These are phyloP conservation scores for Neonectria magnoliae DNA, from an alignment of 2,329 filamentous ascomycete genomes.

Conservation along the genomic window DNA sequence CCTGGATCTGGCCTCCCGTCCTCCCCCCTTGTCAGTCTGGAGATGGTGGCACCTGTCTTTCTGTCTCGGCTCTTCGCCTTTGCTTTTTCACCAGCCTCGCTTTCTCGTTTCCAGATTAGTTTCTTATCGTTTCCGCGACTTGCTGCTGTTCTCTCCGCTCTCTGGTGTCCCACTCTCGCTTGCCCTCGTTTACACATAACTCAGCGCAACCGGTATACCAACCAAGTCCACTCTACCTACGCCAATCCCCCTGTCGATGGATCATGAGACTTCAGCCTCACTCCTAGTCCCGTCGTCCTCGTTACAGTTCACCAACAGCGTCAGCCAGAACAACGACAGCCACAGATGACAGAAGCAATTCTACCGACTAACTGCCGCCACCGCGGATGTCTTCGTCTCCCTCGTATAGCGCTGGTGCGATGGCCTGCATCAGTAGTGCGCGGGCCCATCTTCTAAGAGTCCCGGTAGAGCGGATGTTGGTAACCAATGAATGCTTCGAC, in stretches of 20 bases:
- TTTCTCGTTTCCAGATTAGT: conserved; percentile 1
- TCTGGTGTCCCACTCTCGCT: conserved; percentile 11
- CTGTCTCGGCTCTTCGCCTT: conserved; percentile 5
- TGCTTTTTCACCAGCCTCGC: conserved; percentile 14
- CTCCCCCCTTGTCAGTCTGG: conserved; percentile 21
- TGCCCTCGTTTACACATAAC: conserved; percentile 11
- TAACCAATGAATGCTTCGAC: conserved; percentile 35
- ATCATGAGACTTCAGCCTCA: conserved; percentile 22
- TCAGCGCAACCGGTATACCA: conserved; percentile 8
- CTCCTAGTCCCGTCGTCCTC: conserved; percentile 5
- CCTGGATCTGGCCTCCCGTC: conserved; percentile 16
- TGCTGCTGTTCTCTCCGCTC: not conserved
- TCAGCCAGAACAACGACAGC: conserved; percentile 7
- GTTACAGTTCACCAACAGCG: conserved; percentile 14
- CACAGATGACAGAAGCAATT: conserved; percentile 30
- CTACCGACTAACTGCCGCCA: not conserved
- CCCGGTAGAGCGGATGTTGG: conserved; percentile 37
- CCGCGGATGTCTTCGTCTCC: conserved; percentile 21
- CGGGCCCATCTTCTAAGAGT: conserved; percentile 27
- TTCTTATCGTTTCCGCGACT: not conserved
- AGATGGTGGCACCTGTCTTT: conserved; percentile 13
- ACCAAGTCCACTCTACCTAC: conserved; percentile 22
- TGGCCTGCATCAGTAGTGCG: conserved; percentile 30
- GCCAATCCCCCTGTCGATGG: conserved; percentile 11
- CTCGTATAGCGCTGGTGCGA: conserved; percentile 18